Evolutionary conservation across 352 stramenopile species (phyloP), one percentile per base, ranked within the genome.

Genomic region (Pythium grandisporangium): DNA sequence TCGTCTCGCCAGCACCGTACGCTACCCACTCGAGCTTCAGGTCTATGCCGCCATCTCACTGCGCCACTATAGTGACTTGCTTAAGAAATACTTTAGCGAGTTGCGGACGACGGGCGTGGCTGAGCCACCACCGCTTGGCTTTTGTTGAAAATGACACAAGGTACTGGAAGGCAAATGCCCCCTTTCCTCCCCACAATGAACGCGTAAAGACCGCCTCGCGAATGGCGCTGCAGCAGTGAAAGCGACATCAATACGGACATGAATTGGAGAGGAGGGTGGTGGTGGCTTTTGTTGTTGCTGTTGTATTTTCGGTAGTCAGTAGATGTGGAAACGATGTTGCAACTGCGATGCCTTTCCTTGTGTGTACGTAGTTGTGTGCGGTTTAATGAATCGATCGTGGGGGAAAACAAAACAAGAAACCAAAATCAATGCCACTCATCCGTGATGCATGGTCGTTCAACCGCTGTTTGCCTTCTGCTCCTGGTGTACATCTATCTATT

Each of bases 11-110:
- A 69, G 60, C 29, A 64, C 66, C 1, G 58, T 84, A 12, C 67
- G 61, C 38, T 86, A 85, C 38, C 68, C 75, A 0, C 34, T 55
- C 1, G 54, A 73, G 30, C 59, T 68, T 0, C 73, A 84, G 44
- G 53, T 84, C 16, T 90, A 90, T 36, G 67, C 70, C 0, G 51
- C 61, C 1, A 46, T 58, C 16, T 85, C 76, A 4, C 58, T 90
- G n/a, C 58, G 66, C 10, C 55, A 58, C 26, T 90, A 85, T 42
- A 65, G 69, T 4, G 65, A 83, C 23, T 39, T 87, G 21, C 48
- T 90, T 4, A 83, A 79, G 46, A 58, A 70, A 34, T 86, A 90
- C 48, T 90, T 84, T 34, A 52, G 55, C 10, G 58, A 79, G 4
- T 25, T 87, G 16, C 57, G 74, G 12, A 54, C 50, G 27, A 63